phyloP scores from a whole-genome alignment of 805 yeast species.

The Yamadazyma phyllophila region DNA sequence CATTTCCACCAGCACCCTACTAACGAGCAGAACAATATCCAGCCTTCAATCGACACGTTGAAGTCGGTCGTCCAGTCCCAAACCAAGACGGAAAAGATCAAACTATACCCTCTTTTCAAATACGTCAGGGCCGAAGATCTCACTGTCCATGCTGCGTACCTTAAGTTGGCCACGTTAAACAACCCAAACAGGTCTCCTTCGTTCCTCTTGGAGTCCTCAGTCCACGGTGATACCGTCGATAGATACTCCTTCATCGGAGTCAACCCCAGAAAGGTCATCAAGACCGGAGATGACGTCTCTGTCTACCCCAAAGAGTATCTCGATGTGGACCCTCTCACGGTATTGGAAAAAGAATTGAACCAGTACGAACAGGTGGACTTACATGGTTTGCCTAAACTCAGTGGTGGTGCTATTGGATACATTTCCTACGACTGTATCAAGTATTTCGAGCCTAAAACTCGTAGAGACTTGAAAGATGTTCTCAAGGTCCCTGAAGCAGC shows the following conservation, averaged over 20 bases:
- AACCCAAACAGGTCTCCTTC: constrained; percentile 56
- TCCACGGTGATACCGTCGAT: constrained; percentile 83
- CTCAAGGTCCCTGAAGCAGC: constrained; percentile 87
- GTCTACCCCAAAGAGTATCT: constrained; percentile 23
- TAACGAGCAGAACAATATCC: constrained; percentile 25
- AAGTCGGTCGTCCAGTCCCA: constrained; percentile 22
- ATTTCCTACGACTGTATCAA: constrained; percentile 95
- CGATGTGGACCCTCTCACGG: constrained; percentile 75
- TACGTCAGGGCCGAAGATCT: constrained; percentile 72
- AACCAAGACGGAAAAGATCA: constrained; percentile 35
- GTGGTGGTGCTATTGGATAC: constrained; percentile 97
- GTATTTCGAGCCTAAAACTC: constrained; percentile 92
- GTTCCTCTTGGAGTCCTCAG: constrained; percentile 85
- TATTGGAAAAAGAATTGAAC: constrained; percentile 72
- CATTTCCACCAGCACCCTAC: constrained; percentile 8
- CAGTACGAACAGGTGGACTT: constrained; percentile 65
- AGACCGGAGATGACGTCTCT: constrained; percentile 67
- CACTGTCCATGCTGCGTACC: constrained; percentile 88
- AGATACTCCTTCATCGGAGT: constrained; percentile 90
- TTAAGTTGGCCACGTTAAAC: constrained; percentile 72
- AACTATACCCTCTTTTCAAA: constrained; percentile 78
- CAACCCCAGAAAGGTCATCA: constrained; percentile 76
- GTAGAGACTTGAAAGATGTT: constrained; percentile 70
- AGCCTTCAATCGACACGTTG: constrained; percentile 37
- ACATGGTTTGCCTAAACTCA: constrained; percentile 78